phyloP scores from a whole-genome alignment of 331 rosid species.

The Saraca asoca region DNA sequence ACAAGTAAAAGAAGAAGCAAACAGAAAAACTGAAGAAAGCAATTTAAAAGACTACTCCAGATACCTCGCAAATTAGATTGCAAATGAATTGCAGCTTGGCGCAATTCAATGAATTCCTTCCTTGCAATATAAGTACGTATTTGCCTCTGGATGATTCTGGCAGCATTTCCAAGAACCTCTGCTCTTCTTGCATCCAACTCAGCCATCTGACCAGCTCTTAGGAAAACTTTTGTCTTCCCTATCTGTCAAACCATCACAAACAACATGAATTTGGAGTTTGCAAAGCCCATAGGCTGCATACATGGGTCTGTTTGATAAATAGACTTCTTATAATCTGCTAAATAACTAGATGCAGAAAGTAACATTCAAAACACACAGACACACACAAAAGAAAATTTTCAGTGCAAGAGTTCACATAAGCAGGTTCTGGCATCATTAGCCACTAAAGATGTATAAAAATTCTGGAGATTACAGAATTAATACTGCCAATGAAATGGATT shows the following conservation, averaged over 20 bases:
- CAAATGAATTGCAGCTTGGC: constrained; percentile 76
- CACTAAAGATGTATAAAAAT: constrained; percentile 16
- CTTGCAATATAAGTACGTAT: constrained; percentile 86
- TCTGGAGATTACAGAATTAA: background rate
- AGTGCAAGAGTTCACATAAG: constrained; percentile 12
- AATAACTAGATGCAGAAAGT: constrained; percentile 22
- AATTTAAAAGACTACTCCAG: constrained; percentile 26
- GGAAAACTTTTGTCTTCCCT: constrained; percentile 88
- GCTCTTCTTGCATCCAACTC: constrained; percentile 96
- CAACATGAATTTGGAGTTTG: constrained; percentile 28
- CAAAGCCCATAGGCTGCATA: background rate
- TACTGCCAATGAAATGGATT: constrained; percentile 4
- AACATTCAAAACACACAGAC: constrained; percentile 15
- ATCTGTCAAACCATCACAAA: constrained; percentile 68
- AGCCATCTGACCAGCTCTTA: constrained; percentile 99
- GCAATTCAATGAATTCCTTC: constrained; percentile 72
- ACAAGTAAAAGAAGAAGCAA: constrained; percentile 1
- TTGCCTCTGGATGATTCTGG: constrained; percentile 88
- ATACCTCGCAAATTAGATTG: constrained; percentile 91
- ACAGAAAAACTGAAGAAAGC: constrained; percentile 14
- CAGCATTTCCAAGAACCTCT: constrained; percentile 94
- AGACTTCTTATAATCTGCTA: constrained; percentile 1
- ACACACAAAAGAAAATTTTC: constrained; percentile 1
- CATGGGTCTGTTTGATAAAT: background rate
- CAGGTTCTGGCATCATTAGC: constrained; percentile 1